Base-by-base conservation (phyloP, 768 basidiomycete genomes). In the Sutorius australiensis region DNA sequence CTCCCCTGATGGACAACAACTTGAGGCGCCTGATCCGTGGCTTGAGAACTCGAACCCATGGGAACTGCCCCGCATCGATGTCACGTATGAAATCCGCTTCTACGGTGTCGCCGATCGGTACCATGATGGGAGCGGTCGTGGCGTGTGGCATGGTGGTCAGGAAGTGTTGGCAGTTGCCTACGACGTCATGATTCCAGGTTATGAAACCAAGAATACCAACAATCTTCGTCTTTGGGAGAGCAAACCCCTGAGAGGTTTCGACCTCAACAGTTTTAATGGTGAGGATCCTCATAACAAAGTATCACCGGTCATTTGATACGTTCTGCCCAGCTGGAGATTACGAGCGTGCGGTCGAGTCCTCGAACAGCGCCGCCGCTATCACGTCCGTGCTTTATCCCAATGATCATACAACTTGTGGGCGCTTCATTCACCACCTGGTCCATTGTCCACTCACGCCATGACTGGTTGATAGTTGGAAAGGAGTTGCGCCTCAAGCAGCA, bases 381-480 rank as follows among this genome's bases (percentile, higher is more conserved):
- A 98, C 95, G 4, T 84, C 90, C 9, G 95, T 98, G 7, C 77
- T 98, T 31, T 98, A 99, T 73, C 97, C 95, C 27, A 95, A 97
- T 66, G 95, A 98, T 67, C 89, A 93, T 62, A 89, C 85, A 70
- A 72, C 76, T 7, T 82, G 80, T 82, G 67, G 65, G 79, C 31
- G 7, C 44, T 14, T 36, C 39, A 7, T 49, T 41, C 1, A 7
- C 27, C 12, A 31, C 19, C 24, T 0, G 0, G 8, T 24, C 50
- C 12, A 24, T 31, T 16, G 5, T 17, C 38, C 36, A 40, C 44
- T 48, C 32, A 61, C 34, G 19, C 24, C 19, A 9, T 4, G 24
- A 24, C 48, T 39, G 50, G 11, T 44, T 38, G 55, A 21, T 55
- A 89, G 89, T 89, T 52, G 91, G 91, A 51, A 92, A 92, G 64